Base-by-base conservation (phyloP, 192 early-diverging fungal species). In the Coemansia sp. region DNA sequence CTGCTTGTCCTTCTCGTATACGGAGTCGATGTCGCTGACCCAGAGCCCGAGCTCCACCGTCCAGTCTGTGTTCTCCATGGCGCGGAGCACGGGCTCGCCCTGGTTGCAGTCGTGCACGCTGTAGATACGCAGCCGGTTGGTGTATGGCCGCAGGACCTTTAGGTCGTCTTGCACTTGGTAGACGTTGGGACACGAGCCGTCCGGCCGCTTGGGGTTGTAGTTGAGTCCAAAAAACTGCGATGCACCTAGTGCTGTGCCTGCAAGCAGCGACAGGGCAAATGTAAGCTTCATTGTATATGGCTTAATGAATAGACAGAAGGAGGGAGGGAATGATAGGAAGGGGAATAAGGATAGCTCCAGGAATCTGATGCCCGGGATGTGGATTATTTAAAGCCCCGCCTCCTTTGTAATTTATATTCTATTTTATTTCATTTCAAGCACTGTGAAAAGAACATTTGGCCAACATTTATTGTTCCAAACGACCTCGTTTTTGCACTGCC, bases 71-170 rank as follows among this genome's bases (percentile, higher is more conserved):
- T 79, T 81, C 19, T 84, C 69, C 40, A 87, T 81, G 1, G 86
- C 86, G 18, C 79, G 76, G 45, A 87, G 53, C 28, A 84, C 76
- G 1, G 68, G 69, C 58, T 85, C 82, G n/a, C 81, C 66, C 44
- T 81, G 75, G 53, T 84, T 66, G 71, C 86, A 87, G 56, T 83
- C 84, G n/a, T 61, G 60, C 64, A 83, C 80, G 19, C 81, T 81
- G 62, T 85, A 87, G 47, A 87, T 65, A 23, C 86, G 70, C n/a
- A 85, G 69, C 32, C 70, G 46, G 42, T 58, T 81, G 4, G 84
- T 85, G 44, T 82, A 49, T 23, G 81, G 79, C 21, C 74, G 78
- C 4, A 87, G 51, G 1, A 80, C 50, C 56, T 85, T 83, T 33
- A 85, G 61, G 33, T 87, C 86, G 29, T 74, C 80, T 28, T 84